These are phyloP conservation scores for Rutstroemia sp. DNA, from an alignment of 2,329 filamentous ascomycete species.

Conservation along the genomic window DNA sequence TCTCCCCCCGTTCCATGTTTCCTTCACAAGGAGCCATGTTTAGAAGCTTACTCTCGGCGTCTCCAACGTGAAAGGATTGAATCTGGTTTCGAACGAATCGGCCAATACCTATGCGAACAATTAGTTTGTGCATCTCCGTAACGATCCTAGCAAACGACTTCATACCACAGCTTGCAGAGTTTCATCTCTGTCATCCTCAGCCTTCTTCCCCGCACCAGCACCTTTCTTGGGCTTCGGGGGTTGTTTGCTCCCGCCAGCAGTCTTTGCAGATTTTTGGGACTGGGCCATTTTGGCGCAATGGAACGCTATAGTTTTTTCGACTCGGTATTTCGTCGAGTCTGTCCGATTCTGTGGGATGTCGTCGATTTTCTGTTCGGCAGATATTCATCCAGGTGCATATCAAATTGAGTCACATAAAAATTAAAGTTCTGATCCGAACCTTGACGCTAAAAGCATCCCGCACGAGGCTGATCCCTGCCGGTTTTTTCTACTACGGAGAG, in stretches of 20 bases:
- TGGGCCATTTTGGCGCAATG: constrained; percentile 12
- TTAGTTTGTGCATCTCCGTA: not conserved
- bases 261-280: constrained; percentile 20
- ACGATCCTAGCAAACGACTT: not conserved
- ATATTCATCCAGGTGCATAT: not conserved
- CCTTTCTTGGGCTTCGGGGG: constrained; percentile 24
- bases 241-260: constrained; percentile 10
- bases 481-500: too few relatives aligned
- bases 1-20: not conserved
- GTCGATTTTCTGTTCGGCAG: not conserved
- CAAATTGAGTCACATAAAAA: not conserved
- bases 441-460: not conserved
- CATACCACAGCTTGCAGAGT: constrained; percentile 32
- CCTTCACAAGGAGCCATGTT: constrained; percentile 12
- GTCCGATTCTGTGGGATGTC: not conserved
- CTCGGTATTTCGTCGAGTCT: not conserved
- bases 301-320: not conserved
- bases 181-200: constrained; percentile 31
- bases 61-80: constrained; percentile 82
- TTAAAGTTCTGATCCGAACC: not conserved
- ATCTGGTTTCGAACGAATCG: constrained; percentile 90
- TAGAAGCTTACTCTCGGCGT: constrained; percentile 65
- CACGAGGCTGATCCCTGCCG: too few relatives aligned
- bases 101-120: constrained; percentile 61
- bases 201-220: constrained; percentile 23